phyloP scores from a whole-genome alignment of 352 stramenopile species.

The Pythium brachiatum region DNA sequence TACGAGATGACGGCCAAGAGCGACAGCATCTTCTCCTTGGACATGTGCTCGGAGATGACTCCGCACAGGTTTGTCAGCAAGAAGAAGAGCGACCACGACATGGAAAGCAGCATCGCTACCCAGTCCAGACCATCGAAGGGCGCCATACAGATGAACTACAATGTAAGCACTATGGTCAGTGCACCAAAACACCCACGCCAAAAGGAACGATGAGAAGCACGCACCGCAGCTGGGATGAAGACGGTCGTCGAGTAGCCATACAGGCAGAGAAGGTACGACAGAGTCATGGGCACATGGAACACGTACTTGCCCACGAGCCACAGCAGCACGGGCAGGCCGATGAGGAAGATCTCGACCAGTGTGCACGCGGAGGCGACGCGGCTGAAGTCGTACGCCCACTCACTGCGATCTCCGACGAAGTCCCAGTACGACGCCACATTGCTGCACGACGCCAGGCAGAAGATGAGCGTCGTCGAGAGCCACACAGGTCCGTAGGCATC shows the following conservation, averaged over 20 bases:
- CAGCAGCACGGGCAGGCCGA: constrained; percentile 71
- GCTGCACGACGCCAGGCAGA: constrained; percentile 80
- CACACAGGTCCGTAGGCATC: constrained; percentile 85
- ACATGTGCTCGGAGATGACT: constrained; percentile 72
- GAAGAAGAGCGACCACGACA: constrained; percentile 86
- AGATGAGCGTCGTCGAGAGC: constrained; percentile 85
- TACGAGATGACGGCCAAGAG: constrained; percentile 82
- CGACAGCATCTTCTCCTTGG: constrained; percentile 87
- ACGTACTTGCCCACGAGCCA: constrained; percentile 83
- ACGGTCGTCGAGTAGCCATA: constrained; percentile 84
- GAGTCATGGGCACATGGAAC: constrained; percentile 55
- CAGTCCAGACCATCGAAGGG: constrained; percentile 76
- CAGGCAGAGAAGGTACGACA: constrained; percentile 82
- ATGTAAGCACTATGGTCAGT: neutral
- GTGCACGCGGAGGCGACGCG: constrained; percentile 74
- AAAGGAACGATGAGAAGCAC: constrained; percentile 10
- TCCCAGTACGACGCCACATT: constrained; percentile 84
- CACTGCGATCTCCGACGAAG: constrained; percentile 47
- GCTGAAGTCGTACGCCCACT: constrained; percentile 86
- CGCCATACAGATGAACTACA: constrained; percentile 73
- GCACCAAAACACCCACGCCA: neutral
- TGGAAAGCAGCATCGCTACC: constrained; percentile 74
- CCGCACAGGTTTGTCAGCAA: constrained; percentile 76
- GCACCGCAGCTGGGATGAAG: constrained; percentile 78
- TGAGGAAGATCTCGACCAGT: constrained; percentile 71